Evolutionary conservation across 2,329 filamentous ascomycete genomes (phyloP).

Genomic region (Aspergillus niger): DNA sequence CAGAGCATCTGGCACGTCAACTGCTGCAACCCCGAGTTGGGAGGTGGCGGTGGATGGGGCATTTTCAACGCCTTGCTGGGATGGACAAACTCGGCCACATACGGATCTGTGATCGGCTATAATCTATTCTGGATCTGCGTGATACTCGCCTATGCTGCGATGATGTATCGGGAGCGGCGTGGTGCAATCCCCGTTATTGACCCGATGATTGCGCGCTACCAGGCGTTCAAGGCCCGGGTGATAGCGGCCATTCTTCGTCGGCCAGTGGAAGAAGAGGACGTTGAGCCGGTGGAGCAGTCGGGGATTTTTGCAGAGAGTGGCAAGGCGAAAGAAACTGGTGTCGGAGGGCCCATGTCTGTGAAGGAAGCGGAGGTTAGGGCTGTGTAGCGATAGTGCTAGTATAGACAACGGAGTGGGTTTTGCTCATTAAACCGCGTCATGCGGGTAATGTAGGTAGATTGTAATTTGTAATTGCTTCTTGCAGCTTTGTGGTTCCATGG

Average conservation of each 20-base stretch:
- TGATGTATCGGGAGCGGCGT: constrained; percentile 67
- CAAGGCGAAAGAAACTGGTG: not conserved
- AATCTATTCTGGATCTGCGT: constrained; percentile 82
- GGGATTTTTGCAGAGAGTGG: not conserved
- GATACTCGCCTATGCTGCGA: constrained; percentile 63
- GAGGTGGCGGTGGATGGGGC: constrained; percentile 78
- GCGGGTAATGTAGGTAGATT: not conserved
- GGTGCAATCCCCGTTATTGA: constrained; percentile 29
- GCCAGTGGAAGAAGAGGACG: not conserved
- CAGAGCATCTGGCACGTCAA: constrained; percentile 82
- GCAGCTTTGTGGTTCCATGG: not conserved
- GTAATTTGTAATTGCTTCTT: not conserved
- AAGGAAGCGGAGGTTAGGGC: constrained; percentile 2
- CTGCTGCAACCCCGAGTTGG: constrained; percentile 73
- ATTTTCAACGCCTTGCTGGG: constrained; percentile 84
- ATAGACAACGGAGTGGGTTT: not conserved
- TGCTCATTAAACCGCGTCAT: not conserved
- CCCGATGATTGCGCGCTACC: not conserved
- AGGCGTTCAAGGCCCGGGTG: not conserved
- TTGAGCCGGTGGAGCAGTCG: not conserved
- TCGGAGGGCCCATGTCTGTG: not conserved
- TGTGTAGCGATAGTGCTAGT: not conserved
- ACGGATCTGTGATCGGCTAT: constrained; percentile 83
- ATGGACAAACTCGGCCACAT: constrained; percentile 86
- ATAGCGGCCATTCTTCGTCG: not conserved